A percentile compares a stretch with the other conserved stretches of the same genome.
These are phyloP conservation scores for Sporobolomyces roseus DNA, from an alignment of 768 basidiomycete species.

Conservation along the genomic window DNA sequence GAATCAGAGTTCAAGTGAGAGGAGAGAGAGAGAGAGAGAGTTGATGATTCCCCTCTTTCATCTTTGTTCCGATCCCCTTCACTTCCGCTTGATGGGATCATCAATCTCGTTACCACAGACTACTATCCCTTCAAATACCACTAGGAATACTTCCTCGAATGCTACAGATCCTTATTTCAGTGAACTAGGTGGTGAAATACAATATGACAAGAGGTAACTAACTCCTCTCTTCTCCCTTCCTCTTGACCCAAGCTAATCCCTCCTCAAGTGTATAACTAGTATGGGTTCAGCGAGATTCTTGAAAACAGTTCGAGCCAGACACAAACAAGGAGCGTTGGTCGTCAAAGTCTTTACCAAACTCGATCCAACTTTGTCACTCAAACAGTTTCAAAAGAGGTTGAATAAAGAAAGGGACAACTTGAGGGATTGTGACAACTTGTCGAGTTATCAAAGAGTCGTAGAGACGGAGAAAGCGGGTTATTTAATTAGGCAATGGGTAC, in stretches of 20 bases:
- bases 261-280: constrained; percentile 51
- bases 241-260: background rate
- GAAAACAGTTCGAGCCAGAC: constrained; percentile 83
- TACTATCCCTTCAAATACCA: background rate
- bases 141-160: background rate
- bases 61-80: background rate
- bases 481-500: constrained; percentile 88
- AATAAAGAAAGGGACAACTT: constrained; percentile 83
- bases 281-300: constrained; percentile 68
- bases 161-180: constrained; percentile 52
- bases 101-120: constrained; percentile 12
- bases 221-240: too few relatives aligned
- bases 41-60: background rate
- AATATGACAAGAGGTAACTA: constrained; percentile 83
- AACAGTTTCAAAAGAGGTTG: constrained; percentile 68
- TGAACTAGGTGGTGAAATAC: constrained; percentile 78
- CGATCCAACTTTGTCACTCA: constrained; percentile 73
- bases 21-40: background rate
- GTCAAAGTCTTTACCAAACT: constrained; percentile 96
- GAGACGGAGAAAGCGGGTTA: constrained; percentile 97
- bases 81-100: constrained; percentile 15
- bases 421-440: constrained; percentile 77
- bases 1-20: too few relatives aligned
- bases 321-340: constrained; percentile 72
- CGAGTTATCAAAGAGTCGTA: constrained; percentile 79